Evolutionary conservation across 129 eudicot genomes (phyloP), one percentile per base, ranked within the genome.

Genomic region (Artemisia annua): DNA sequence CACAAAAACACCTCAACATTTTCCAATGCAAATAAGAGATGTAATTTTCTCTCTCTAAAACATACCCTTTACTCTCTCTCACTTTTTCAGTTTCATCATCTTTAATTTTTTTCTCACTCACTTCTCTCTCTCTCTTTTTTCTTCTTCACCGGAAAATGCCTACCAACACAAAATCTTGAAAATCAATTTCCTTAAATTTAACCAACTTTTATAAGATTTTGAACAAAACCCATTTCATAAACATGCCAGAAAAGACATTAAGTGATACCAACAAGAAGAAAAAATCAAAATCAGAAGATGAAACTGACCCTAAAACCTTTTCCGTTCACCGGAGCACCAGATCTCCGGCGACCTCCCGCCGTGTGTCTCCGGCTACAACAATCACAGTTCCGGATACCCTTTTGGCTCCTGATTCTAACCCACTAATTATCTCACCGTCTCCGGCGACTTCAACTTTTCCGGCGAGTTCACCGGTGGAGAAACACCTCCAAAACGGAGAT

Each of bases 401-500:
- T 39, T 39, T 39, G 46, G 46, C 46, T 0, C 28, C 69, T 39
- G 72, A 56, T 55, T 13, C 46, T 8, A 39, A 39, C 46, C 2
- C 46, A 7, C 46, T 39, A 39, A 7, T 7, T 39, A 7, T 39
- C 11, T 39, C 11, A 39, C 46, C 46, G 7, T 39, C 69, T 49
- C 72, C 68, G 10, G 65, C 77, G 1, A 43, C 84, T 0, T 63
- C 74, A 1, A 64, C 85, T 5, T n/a, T 54, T n/a, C 70, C 74
- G 5, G 69, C 70, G 11, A 30, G 69, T 11, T 61, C 73, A 7
- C 46, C 46, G 46, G 46, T 39, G 0, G 96, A 89, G 57, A 93
- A 93, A 32, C 87, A 59, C 19, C 78, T 95, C 0, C 85, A 88
- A 1, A 95, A 95, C 78, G 99, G 99, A 39, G 99, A 95, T 83